These are phyloP conservation scores for Blastobotrys elegans DNA, from an alignment of 1,139 yeast species.

Conservation along the genomic window DNA sequence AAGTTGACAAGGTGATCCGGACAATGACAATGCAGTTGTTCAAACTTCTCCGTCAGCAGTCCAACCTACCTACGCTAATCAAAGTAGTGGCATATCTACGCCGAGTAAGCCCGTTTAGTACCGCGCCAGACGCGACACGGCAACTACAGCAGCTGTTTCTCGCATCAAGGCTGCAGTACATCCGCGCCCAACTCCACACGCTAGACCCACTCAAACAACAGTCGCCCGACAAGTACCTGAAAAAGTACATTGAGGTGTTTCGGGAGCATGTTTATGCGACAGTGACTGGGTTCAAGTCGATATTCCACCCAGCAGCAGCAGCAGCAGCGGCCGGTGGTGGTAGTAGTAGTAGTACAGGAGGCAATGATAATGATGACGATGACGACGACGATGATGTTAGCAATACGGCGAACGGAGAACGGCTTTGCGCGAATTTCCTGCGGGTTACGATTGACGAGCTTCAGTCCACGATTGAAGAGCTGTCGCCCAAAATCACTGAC, in stretches of 20 bases:
- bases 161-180: conserved; percentile 33
- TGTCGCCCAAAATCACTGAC: conserved; percentile 38
- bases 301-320: conserved; percentile 42
- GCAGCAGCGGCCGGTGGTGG: background rate
- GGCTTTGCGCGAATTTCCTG: conserved; percentile 41
- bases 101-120: conserved; percentile 38
- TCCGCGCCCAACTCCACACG: conserved; percentile 45
- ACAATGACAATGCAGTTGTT: conserved; percentile 52
- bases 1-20: conserved; percentile 36
- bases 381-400: background rate
- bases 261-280: conserved; percentile 79
- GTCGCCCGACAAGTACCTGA: conserved; percentile 59
- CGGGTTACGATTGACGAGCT: conserved; percentile 37
- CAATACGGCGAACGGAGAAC: conserved; percentile 25
- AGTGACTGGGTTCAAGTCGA: conserved; percentile 58
- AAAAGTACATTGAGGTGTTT: conserved; percentile 73
- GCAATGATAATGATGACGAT: background rate
- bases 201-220: conserved; percentile 48
- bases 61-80: conserved; percentile 70
- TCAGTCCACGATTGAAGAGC: conserved; percentile 34
- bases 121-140: conserved; percentile 13
- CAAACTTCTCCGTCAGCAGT: conserved; percentile 63
- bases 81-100: conserved; percentile 74
- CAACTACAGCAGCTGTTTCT: conserved; percentile 35
- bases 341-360: background rate